phyloP scores from a whole-genome alignment of 441 rosid species.

The Euphorbia schlechtendalii region DNA sequence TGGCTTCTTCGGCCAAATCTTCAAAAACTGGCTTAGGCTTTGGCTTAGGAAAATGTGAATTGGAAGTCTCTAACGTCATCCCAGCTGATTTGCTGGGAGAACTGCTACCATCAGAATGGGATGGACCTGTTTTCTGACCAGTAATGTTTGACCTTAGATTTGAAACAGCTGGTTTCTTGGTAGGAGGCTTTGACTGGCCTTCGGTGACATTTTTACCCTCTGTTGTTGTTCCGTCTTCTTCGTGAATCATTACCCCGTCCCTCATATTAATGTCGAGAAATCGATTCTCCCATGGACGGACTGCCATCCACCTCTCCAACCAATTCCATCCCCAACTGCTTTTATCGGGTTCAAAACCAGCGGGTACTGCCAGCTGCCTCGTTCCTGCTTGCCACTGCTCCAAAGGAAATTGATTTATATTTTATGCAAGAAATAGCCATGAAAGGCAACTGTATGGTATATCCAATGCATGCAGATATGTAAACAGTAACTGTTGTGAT shows the following conservation, averaged over 20 bases:
- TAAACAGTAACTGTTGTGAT: background rate
- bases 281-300: constrained; percentile 99
- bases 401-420: constrained; percentile 10
- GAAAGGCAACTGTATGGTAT: background rate
- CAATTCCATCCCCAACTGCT: constrained; percentile 99
- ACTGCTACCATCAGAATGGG: constrained; percentile 57
- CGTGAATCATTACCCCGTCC: constrained; percentile 66
- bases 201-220: constrained; percentile 43
- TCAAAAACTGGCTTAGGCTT: constrained; percentile 49
- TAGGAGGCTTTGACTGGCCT: constrained; percentile 44
- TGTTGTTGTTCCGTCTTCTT: constrained; percentile 36
- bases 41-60: constrained; percentile 33
- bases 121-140: constrained; percentile 62
- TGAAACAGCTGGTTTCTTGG: constrained; percentile 42
- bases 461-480: background rate
- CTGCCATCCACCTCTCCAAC: constrained; percentile 99
- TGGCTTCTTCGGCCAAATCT: constrained; percentile 47
- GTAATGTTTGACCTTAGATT: constrained; percentile 37
- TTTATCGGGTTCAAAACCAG: constrained; percentile 87
- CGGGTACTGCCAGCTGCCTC: constrained; percentile 55
- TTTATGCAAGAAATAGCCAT: background rate
- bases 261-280: constrained; percentile 82
- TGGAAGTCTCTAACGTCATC: constrained; percentile 37
- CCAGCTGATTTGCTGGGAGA: constrained; percentile 37
- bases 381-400: constrained; percentile 97